Evolutionary conservation across 2,329 filamentous ascomycete species (phyloP).

Genomic region (Alternaria sp.): DNA sequence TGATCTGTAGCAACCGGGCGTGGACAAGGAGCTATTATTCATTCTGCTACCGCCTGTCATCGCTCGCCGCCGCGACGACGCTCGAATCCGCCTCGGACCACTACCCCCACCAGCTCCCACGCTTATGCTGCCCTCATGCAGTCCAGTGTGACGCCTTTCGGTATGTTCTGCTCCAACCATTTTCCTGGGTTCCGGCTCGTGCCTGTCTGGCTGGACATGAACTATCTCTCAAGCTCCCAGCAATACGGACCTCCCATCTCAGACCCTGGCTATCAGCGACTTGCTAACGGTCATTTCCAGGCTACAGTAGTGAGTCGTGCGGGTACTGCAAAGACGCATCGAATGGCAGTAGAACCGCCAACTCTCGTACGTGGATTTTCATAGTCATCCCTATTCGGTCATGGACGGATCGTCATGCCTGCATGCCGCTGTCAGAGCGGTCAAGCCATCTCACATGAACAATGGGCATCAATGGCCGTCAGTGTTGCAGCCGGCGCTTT

Average conservation of each 20-base stretch:
- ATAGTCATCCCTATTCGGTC: constrained; percentile 15
- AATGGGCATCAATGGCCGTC: constrained; percentile 15
- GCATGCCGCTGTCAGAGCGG: constrained; percentile 27
- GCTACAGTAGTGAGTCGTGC: constrained; percentile 60
- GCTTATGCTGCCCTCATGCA: constrained; percentile 55
- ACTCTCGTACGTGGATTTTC: constrained; percentile 57
- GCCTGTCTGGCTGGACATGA: constrained; percentile 49
- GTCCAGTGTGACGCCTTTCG: constrained; percentile 53
- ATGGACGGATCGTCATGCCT: constrained; percentile 26
- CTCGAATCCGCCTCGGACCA: constrained; percentile 29
- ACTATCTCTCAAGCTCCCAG: constrained; percentile 4
- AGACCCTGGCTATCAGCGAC: constrained; percentile 8
- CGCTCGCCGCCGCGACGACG: constrained; percentile 24
- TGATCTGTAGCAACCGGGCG: constrained; percentile 2
- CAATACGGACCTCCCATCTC: constrained; percentile 14
- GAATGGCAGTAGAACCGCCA: constrained; percentile 57
- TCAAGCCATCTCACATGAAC: constrained; percentile 12
- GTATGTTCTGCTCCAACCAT: constrained; percentile 54
- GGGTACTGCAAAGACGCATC: constrained; percentile 61
- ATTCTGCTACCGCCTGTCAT: constrained; percentile 21
- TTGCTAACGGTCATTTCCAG: constrained; percentile 46
- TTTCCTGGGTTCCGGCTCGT: constrained; percentile 44
- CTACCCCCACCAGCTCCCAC: constrained; percentile 48
- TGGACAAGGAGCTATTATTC: constrained; percentile 23
- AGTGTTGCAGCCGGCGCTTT: constrained; percentile 16